phyloP scores from a whole-genome alignment of 768 basidiomycete species.

The Cantharellus cinnabarinus region DNA sequence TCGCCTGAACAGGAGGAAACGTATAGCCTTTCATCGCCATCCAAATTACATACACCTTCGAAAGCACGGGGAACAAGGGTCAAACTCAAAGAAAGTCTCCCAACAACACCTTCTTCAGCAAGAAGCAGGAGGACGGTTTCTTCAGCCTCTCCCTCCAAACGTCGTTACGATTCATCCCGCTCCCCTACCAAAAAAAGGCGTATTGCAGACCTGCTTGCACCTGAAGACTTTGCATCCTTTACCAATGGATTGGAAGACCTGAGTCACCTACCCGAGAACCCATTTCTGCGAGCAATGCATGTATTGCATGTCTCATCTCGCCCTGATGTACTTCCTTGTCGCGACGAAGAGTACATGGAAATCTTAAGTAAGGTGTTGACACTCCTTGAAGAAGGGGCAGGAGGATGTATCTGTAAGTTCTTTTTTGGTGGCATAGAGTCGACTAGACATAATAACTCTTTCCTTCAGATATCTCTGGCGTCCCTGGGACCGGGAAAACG shows the following conservation, averaged over 20 bases:
- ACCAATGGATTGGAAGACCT: slow-evolving; percentile 13
- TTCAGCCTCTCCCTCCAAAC: too few relatives aligned
- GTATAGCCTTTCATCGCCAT: too few relatives aligned
- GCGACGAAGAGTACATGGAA: slow-evolving; percentile 64
- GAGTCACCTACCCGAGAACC: slow-evolving; percentile 43
- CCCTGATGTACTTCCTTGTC: slow-evolving; percentile 74
- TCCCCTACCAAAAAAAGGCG: slow-evolving; percentile 11
- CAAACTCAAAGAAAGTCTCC: too few relatives aligned
- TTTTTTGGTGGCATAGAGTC: neutral
- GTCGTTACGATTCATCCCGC: slow-evolving; percentile 10
- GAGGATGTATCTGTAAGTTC: slow-evolving; percentile 81
- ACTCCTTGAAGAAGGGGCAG: slow-evolving; percentile 76
- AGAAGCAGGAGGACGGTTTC: too few relatives aligned
- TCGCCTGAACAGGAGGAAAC: too few relatives aligned
- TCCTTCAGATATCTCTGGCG: slow-evolving; percentile 74
- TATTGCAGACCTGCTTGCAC: slow-evolving; percentile 11
- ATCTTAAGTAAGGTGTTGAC: slow-evolving; percentile 64
- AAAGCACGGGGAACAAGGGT: too few relatives aligned
- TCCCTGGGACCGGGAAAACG: slow-evolving; percentile 98
- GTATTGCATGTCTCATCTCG: slow-evolving; percentile 83
- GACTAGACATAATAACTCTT: neutral
- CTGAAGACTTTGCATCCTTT: too few relatives aligned
- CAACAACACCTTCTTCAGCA: too few relatives aligned
- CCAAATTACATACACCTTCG: too few relatives aligned
- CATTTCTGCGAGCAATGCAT: slow-evolving; percentile 77